A percentile compares a stretch with the other conserved stretches of the same genome.
Conservation (phyloP, 495 filamentous ascomycete species). For the Penicillium antarcticum region DNA sequence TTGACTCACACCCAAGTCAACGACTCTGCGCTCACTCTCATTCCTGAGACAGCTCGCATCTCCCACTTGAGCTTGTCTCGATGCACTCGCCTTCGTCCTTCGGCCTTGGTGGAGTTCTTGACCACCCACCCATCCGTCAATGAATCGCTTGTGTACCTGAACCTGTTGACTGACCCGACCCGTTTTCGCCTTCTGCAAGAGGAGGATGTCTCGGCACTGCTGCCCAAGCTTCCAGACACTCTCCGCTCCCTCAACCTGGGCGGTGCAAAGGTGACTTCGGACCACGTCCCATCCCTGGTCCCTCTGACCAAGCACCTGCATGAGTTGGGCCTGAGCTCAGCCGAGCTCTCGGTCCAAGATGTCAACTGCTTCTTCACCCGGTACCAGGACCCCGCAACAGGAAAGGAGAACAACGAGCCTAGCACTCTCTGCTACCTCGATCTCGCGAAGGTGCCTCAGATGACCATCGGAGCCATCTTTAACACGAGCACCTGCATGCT, state of each 20-base stretch:
- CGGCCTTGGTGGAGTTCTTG: conserved; percentile 68
- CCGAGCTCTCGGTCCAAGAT: conserved; percentile 61
- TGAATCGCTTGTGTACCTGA: conserved; percentile 65
- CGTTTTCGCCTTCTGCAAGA: conserved; percentile 69
- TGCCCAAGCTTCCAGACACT: conserved; percentile 64
- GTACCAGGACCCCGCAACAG: conserved; percentile 17
- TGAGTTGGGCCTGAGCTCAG: conserved; percentile 69
- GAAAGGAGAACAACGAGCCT: conserved; percentile 48
- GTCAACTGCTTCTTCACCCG: conserved; percentile 53
- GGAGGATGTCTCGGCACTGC: conserved; percentile 60
- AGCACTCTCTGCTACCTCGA: conserved; percentile 76
- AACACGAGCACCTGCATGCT: conserved; percentile 52
- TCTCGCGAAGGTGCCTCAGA: conserved; percentile 56
- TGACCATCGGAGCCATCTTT: conserved; percentile 63
- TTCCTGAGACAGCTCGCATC: conserved; percentile 67
- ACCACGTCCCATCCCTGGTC: conserved; percentile 61
- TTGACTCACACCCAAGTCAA: conserved; percentile 77
- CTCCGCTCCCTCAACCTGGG: conserved; percentile 76
- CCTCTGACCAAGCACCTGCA: conserved; percentile 78
- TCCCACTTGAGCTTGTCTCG: conserved; percentile 80
- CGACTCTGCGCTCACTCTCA: conserved; percentile 65
- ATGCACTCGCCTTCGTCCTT: conserved; percentile 67
- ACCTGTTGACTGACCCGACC: conserved; percentile 69
- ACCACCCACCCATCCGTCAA: conserved; percentile 67
- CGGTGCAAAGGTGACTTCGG: conserved; percentile 64